Evolutionary conservation across 192 early-diverging fungal species (phyloP), one percentile per base, ranked within the genome.

Genomic region (Powellomyces hirtus): DNA sequence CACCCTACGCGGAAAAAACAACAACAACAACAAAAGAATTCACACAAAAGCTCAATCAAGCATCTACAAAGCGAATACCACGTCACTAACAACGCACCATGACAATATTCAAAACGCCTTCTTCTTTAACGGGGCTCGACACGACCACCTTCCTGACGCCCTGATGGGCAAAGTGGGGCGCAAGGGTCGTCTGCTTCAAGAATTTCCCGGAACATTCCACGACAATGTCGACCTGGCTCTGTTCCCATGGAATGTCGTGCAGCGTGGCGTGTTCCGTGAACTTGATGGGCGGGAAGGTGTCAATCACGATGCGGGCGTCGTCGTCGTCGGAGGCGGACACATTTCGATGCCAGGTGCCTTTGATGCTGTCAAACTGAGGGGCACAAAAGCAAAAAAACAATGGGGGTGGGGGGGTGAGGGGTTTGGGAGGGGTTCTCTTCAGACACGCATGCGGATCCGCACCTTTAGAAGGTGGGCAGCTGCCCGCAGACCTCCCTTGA

Each of bases 101-200:
- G 35, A 66, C 64, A 66, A 66, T 57, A 22, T 66, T 66, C 64
- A 66, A 0, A 1, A 66, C 64, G 29, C 64, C 64, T 35, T 66
- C 64, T 50, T 66, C 64, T 34, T 66, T 66, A n/a, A 66, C 64
- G 0, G 64, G 64, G 22, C 64, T 66, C 10, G 64, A 66, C 64
- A 66, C 64, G 27, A 66, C 52, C 0, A 66, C 64, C 58, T 66
- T 66, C 52, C 58, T 66, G 11, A 66, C 64, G 1, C 51, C 51
- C n/a, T n/a, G n/a, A 29, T 20, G 51, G 13, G 20, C 30, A 30
- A 66, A 66, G 52, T 66, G 30, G 26, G 64, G 49, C 29, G 24
- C 51, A 14, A 66, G 52, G 6, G 14, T 29, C 16, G 14, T 27
- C 35, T 66, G 58, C 18, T 8, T 66, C 27, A 66, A 57, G 64